Percentiles rank a stretch among this genome's conserved stretches.
phyloP scores from a whole-genome alignment of 2,329 filamentous ascomycete species.

The Dryadomyces sulphureus region DNA sequence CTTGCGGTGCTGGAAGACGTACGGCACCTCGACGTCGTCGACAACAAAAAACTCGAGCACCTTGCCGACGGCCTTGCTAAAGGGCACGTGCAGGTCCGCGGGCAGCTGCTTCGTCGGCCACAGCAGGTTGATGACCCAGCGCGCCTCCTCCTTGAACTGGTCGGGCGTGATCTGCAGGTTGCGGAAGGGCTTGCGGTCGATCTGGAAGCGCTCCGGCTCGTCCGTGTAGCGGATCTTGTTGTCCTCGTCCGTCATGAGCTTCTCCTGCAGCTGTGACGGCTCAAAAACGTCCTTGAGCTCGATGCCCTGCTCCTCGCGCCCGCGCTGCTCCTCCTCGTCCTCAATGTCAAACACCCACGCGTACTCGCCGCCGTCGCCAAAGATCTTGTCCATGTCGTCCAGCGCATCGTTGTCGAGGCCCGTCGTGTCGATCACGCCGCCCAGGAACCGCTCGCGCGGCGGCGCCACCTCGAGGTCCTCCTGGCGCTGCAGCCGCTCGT shows the following conservation, averaged over 20 bases:
- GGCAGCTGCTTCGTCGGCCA: slow-evolving; percentile 73
- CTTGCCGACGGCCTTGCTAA: slow-evolving; percentile 77
- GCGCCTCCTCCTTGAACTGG: slow-evolving; percentile 76
- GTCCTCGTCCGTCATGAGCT: slow-evolving; percentile 89
- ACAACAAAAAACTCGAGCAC: slow-evolving; percentile 91
- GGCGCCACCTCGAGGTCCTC: slow-evolving; percentile 84
- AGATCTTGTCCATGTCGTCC: slow-evolving; percentile 92
- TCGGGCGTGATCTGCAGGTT: slow-evolving; percentile 67
- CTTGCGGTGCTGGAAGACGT: slow-evolving; percentile 95
- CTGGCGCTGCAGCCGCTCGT: slow-evolving; percentile 56
- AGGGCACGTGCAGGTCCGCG: slow-evolving; percentile 60
- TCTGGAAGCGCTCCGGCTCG: slow-evolving; percentile 85
- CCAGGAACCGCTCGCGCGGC: slow-evolving; percentile 55
- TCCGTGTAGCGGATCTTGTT: slow-evolving; percentile 80
- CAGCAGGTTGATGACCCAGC: slow-evolving; percentile 83
- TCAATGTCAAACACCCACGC: slow-evolving; percentile 86
- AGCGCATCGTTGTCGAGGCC: slow-evolving; percentile 84
- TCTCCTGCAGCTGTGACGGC: slow-evolving; percentile 84
- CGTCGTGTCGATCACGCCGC: slow-evolving; percentile 59
- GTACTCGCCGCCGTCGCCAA: slow-evolving; percentile 91
- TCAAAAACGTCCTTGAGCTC: slow-evolving; percentile 98
- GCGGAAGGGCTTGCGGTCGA: slow-evolving; percentile 80
- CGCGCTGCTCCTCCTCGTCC: slow-evolving; percentile 67
- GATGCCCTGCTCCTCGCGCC: slow-evolving; percentile 67
- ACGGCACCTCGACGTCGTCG: slow-evolving; percentile 89